Base-by-base conservation (phyloP, 2,329 filamentous ascomycete genomes). In the Penicillium nordicum region DNA sequence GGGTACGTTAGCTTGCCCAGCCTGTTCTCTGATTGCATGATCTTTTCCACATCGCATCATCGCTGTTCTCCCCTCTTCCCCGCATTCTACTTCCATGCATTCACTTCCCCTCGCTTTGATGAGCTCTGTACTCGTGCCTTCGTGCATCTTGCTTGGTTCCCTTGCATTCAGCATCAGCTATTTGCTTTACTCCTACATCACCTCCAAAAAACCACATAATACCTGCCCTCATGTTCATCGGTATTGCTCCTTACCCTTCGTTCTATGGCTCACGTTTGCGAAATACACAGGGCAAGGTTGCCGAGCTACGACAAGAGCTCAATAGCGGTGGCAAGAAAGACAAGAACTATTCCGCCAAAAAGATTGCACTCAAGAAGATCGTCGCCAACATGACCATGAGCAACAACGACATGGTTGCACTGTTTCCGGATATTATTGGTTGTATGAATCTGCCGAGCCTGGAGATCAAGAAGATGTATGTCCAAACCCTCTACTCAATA, bases 371-470 rank as follows among this genome's bases (percentile, higher is more conserved):
- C 61, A 99, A 99, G 84, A 97, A 97, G 83, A 97, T 99, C 66
- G 94, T 99, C 67, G 94, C 94, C 73, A 99, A 99, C 74, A 99
- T 99, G 94, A 99, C 94, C 63, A 99, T 99, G 94, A 97, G 93
- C 84, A 99, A 99, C 79, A 99, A 97, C 72, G 94, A 99, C 76
- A 99, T 99, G 94, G 89, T 97, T 53, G 92, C 91, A 38, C 81
- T 99, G 50, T 99, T 99, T 67, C 92, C 93, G 18, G 94, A 99
- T 72, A 89, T 99, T 58, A 90, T 99, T 66, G 87, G 82, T 61
- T 97, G 93, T 80, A 99, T 99, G 94, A 86, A 90, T 67, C 90
- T 99, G 60, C 88, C 88, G 50, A 96, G 89, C 68, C 79, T 99
- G 73, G 94, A 99, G 77, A 97, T 99, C 78, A 99, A 99, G 84